phyloP scores from a whole-genome alignment of 208 protist species.

The Trypanosoma scelopori region DNA sequence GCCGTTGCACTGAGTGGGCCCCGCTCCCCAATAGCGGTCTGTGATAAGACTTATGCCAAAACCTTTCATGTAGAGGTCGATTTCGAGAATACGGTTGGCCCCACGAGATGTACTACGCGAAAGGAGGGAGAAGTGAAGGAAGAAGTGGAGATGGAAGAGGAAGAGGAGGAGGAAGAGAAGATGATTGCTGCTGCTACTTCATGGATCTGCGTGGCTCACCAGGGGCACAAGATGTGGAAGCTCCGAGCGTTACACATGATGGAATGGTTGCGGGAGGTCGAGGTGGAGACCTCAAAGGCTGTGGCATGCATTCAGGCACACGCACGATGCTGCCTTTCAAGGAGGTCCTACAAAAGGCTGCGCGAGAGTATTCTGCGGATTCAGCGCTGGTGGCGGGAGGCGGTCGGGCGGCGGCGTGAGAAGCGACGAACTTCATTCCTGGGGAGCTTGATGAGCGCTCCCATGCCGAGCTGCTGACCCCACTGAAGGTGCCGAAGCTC shows the following conservation, averaged over 20 bases:
- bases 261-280: constrained; percentile 1
- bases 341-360: not conserved
- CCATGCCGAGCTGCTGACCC: not conserved
- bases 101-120: too few species aligned
- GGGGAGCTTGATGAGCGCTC: constrained; percentile 4
- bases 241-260: not conserved
- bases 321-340: not conserved
- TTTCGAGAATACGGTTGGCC: too few species aligned
- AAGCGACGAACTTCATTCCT: constrained; percentile 12
- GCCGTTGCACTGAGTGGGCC: too few species aligned
- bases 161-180: not conserved
- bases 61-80: too few species aligned
- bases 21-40: too few species aligned
- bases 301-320: constrained; percentile 7
- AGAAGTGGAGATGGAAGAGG: too few species aligned
- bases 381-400: constrained; percentile 20
- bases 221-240: not conserved
- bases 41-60: too few species aligned
- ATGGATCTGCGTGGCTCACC: constrained; percentile 13
- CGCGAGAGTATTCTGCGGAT: not conserved
- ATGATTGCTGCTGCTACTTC: not conserved
- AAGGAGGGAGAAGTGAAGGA: too few species aligned
- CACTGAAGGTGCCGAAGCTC: not conserved
- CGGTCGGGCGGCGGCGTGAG: constrained; percentile 11
- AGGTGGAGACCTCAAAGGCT: not conserved